phyloP scores from a whole-genome alignment of 2,329 filamentous ascomycete species.

The Aplosporella prunicola region DNA sequence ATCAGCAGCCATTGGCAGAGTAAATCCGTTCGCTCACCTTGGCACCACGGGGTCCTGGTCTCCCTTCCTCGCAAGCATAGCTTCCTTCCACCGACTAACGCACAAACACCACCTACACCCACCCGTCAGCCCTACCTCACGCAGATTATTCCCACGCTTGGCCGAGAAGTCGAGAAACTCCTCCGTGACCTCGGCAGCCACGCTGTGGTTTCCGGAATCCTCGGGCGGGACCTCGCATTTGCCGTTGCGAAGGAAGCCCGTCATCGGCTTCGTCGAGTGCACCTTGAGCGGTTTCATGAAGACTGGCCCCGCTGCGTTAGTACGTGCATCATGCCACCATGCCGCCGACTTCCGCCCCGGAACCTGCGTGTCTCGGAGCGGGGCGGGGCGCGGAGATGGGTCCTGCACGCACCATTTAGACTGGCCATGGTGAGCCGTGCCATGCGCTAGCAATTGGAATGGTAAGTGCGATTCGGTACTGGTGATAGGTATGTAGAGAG shows the following conservation, averaged over 20 bases:
- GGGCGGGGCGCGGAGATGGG: not conserved
- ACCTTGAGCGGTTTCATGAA: slow-evolving; percentile 49
- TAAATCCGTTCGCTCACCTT: slow-evolving; percentile 21
- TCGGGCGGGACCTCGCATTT: slow-evolving; percentile 48
- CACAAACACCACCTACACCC: slow-evolving; percentile 58
- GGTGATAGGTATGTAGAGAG: not conserved
- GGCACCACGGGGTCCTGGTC: slow-evolving; percentile 40
- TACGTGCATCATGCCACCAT: not conserved
- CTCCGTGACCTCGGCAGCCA: slow-evolving; percentile 49
- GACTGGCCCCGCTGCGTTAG: slow-evolving; percentile 30
- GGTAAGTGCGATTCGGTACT: not conserved
- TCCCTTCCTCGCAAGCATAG: slow-evolving; percentile 43
- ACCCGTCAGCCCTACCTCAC: slow-evolving; percentile 43
- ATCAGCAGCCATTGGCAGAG: not conserved
- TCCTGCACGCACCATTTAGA: slow-evolving; percentile 7
- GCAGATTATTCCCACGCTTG: slow-evolving; percentile 49
- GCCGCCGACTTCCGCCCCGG: not conserved
- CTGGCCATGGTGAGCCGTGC: slow-evolving; percentile 6
- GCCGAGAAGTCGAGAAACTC: slow-evolving; percentile 55
- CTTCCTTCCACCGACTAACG: slow-evolving; percentile 51
- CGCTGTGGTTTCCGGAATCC: slow-evolving; percentile 51
- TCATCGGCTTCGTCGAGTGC: slow-evolving; percentile 49
- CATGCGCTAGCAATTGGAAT: too few species aligned
- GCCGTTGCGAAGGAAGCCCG: slow-evolving; percentile 52
- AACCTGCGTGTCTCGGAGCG: not conserved